Evolutionary conservation across 1,284 basidiomycete species (phyloP).

Genomic region (Cystobasidium pallidum): DNA sequence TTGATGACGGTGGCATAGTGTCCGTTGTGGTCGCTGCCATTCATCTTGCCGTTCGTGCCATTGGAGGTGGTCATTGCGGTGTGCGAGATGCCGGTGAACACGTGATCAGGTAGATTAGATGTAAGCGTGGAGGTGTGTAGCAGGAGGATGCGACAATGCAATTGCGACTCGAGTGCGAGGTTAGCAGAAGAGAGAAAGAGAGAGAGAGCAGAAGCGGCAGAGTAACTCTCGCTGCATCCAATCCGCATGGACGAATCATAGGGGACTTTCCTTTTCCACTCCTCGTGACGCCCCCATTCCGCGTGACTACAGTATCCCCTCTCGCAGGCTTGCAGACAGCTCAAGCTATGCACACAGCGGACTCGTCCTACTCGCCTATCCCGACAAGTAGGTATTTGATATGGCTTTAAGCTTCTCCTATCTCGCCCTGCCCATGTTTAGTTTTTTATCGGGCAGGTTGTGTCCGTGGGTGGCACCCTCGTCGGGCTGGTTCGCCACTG

Average conservation of each 20-base stretch:
- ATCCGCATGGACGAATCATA: not conserved
- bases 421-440: not conserved
- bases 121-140: not conserved
- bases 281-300: not conserved
- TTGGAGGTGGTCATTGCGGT: not conserved
- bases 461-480: not conserved
- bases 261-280: not conserved
- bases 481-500: not conserved
- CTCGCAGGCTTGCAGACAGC: not conserved
- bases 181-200: constrained; percentile 4
- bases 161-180: no score
- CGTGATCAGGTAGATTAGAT: not conserved
- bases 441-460: not conserved
- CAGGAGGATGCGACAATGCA: no score
- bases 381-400: constrained; percentile 8
- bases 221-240: not conserved
- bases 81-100: not conserved
- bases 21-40: constrained; percentile 2
- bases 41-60: constrained; percentile 16
- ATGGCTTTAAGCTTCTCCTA: constrained; percentile 1
- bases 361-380: constrained; percentile 8
- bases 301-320: constrained; percentile 4
- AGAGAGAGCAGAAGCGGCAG: not conserved
- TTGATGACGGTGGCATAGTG: constrained; percentile 5
- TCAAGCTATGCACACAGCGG: constrained; percentile 10